These are phyloP conservation scores for Lumnitzera racemosa DNA, from an alignment of 345 rosid species.

Conservation along the genomic window DNA sequence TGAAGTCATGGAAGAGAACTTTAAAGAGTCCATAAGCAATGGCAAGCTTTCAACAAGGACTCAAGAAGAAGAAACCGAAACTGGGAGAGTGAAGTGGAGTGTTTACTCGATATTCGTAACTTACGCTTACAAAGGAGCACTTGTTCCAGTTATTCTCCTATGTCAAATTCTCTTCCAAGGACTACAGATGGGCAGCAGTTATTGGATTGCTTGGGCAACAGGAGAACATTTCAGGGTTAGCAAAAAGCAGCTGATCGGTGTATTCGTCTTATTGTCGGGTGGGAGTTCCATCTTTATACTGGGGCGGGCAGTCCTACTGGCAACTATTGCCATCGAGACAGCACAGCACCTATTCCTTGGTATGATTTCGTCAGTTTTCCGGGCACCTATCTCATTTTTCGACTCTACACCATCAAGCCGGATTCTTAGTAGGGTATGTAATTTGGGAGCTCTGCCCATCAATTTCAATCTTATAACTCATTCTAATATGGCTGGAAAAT, in stretches of 20 bases:
- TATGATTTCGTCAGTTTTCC: constrained; percentile 52
- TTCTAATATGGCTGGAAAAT: too few species aligned
- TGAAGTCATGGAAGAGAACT: constrained; percentile 37
- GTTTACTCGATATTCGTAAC: constrained; percentile 52
- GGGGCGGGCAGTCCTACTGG: constrained; percentile 55
- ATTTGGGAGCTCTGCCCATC: too few species aligned
- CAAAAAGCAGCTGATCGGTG: constrained; percentile 33
- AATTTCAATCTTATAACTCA: too few species aligned
- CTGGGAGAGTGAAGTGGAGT: constrained; percentile 58
- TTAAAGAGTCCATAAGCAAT: constrained; percentile 10
- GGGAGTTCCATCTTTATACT: constrained; percentile 62
- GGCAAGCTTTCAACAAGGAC: constrained; percentile 12
- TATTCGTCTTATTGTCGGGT: constrained; percentile 43
- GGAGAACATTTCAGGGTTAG: constrained; percentile 26
- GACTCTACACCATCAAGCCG: constrained; percentile 66
- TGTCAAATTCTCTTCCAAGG: constrained; percentile 41
- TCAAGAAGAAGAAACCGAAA: constrained; percentile 42
- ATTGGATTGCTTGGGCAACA: constrained; percentile 73
- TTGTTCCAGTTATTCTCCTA: constrained; percentile 15
- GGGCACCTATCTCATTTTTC: constrained; percentile 61
- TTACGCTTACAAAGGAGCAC: constrained; percentile 20
- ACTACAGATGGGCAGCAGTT: constrained; percentile 61
- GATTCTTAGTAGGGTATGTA: constrained; percentile 53
- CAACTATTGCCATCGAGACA: constrained; percentile 53
- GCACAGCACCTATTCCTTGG: constrained; percentile 49